These are phyloP conservation scores for Globisporangium radiosum DNA, from an alignment of 352 stramenopile genomes.

Conservation along the genomic window DNA sequence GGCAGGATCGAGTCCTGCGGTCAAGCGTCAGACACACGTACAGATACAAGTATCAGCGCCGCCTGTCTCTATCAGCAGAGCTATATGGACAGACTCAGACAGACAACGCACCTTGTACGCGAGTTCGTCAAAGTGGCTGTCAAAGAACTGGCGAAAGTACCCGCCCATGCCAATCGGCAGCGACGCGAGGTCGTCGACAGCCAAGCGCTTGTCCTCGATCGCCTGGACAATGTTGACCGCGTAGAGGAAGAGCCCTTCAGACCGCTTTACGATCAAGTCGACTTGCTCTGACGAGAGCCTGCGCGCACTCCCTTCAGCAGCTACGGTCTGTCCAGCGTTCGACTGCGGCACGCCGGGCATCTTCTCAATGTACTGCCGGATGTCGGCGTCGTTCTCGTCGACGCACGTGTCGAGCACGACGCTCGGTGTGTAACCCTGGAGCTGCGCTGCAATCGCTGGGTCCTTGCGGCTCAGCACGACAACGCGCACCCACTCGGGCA, in stretches of 20 bases:
- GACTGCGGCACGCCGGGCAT: constrained; percentile 9
- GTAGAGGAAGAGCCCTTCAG: constrained; percentile 67
- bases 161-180: constrained; percentile 59
- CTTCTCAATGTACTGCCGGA: constrained; percentile 22
- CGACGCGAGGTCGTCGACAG: constrained; percentile 38
- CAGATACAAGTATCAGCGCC: too few relatives aligned
- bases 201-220: constrained; percentile 42
- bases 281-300: constrained; percentile 26
- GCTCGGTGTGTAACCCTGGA: constrained; percentile 43
- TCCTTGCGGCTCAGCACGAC: constrained; percentile 64
- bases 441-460: constrained; percentile 40
- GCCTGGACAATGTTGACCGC: constrained; percentile 71
- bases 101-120: constrained; percentile 33
- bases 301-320: not conserved
- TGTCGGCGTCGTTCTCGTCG: constrained; percentile 46
- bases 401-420: constrained; percentile 39
- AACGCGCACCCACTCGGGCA: constrained; percentile 64
- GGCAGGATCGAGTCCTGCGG: constrained; percentile 36
- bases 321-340: not conserved
- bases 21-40: not conserved
- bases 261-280: constrained; percentile 42
- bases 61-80: not conserved
- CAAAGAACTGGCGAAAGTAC: constrained; percentile 68
- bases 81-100: not conserved
- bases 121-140: constrained; percentile 48